Conservation (phyloP, 2,329 filamentous ascomycete species). For the Bipolaris bicolor region DNA sequence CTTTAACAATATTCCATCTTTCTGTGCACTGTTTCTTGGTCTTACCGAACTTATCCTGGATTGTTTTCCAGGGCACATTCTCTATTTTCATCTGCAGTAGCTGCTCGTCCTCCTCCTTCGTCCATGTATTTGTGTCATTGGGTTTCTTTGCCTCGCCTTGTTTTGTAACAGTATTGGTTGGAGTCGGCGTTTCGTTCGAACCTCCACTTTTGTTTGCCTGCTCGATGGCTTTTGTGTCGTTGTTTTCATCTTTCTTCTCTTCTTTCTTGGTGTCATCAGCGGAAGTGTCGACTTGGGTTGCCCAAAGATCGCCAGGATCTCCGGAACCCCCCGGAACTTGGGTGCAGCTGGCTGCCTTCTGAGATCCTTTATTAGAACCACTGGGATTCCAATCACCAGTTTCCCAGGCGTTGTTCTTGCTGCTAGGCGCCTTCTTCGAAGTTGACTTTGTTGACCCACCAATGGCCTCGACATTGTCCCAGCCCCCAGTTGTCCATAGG, state of each 20-base stretch:
- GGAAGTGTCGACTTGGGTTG: not conserved
- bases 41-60: constrained; percentile 41
- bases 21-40: constrained; percentile 13
- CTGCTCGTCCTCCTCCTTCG: constrained; percentile 50
- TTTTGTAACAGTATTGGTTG: not conserved
- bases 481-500: not conserved
- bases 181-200: not conserved
- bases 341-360: not conserved
- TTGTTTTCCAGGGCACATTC: constrained; percentile 38
- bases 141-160: not conserved
- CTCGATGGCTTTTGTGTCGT: not conserved
- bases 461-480: not conserved
- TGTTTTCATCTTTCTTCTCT: constrained; percentile 1
- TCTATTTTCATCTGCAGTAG: constrained; percentile 47
- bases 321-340: not conserved
- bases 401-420: not conserved
- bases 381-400: too few species aligned
- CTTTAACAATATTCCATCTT: constrained; percentile 48
- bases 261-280: constrained; percentile 1
- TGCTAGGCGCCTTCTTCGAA: constrained; percentile 8
- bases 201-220: not conserved
- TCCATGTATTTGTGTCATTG: constrained; percentile 30
- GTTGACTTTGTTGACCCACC: not conserved
- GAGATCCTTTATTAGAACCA: not conserved
- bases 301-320: not conserved